Base-by-base conservation (phyloP, 805 yeast species). In the Vanderwaltozyma tropicalis region DNA sequence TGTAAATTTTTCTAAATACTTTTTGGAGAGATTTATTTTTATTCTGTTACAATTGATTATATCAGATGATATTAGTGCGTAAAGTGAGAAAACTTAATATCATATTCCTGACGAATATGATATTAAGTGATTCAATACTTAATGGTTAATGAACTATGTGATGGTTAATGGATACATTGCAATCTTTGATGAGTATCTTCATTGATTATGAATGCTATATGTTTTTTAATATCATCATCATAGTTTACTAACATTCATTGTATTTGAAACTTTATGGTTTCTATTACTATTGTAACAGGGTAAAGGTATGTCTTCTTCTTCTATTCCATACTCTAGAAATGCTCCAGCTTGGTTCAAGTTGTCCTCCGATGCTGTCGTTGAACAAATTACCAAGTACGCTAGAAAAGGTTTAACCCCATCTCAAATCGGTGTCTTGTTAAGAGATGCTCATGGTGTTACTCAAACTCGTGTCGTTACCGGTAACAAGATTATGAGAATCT, bases 371-470 rank as follows among this genome's bases (percentile, higher is more conserved):
- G 81, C 86, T 55, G 94, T 92, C 64, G 86, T 88, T 72, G 98
- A 92, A 76, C 96, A 87, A 76, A 79, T 89, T 76, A 71, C 81
- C 88, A 92, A 92, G 83, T 86, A 88, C 77, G 98, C 99, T 67
- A 88, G 96, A 78, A 92, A 92, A 80, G 99, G 99, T 88, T 76
- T 88, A 68, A 85, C 97, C 58, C 99, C 99, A 63, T 92, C 99
- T 62, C 95, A 87, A 74, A 92, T 92, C 54, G 98, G 99, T 85
- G 98, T 92, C 66, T 73, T 87, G 64, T 84, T 92, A 70, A 87
- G 99, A 80, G 99, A 92, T 76, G 92, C 97, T 62, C 97, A 92
- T 78, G 99, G 99, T 75, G 97, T 92, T 62, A 80, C 96, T 68
- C 96, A 88, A 75, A 72, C 95, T 60, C 86, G 82, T 77, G 80